Evolutionary conservation across 108 stramenopile species (phyloP).

Genomic region (Skeletonema grethae): DNA sequence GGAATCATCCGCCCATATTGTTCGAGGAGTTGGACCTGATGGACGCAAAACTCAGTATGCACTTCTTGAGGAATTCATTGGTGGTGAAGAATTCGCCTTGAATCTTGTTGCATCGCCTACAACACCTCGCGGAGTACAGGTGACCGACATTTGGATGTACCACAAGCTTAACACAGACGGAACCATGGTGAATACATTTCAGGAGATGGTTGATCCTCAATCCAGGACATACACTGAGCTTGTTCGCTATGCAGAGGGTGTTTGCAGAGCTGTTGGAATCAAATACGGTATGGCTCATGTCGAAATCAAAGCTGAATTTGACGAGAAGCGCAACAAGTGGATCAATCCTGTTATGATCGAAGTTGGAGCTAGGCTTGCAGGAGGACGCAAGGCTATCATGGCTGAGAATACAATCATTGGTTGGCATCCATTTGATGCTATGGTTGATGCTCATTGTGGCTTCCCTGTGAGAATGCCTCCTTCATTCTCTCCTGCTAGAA

Average conservation of each 20-base stretch:
- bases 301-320: constrained; percentile 50
- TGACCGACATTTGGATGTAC: constrained; percentile 65
- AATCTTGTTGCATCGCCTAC: constrained; percentile 57
- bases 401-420: constrained; percentile 48
- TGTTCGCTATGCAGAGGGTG: constrained; percentile 59
- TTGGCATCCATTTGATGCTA: constrained; percentile 60
- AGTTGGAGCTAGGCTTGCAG: constrained; percentile 59
- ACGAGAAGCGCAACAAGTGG: constrained; percentile 37
- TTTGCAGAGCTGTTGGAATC: constrained; percentile 62
- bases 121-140: constrained; percentile 55
- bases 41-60: constrained; percentile 59
- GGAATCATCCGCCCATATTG: constrained; percentile 38
- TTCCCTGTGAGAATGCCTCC: constrained; percentile 58
- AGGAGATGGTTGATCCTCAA: constrained; percentile 60
- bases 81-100: constrained; percentile 59
- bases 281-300: constrained; percentile 60
- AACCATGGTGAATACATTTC: constrained; percentile 54
- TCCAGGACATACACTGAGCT: constrained; percentile 27
- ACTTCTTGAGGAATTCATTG: constrained; percentile 59
- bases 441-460: constrained; percentile 64
- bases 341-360: constrained; percentile 58
- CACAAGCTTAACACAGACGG: constrained; percentile 53
- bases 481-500: constrained; percentile 44
- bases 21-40: constrained; percentile 56
- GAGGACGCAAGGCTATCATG: constrained; percentile 66